Evolutionary conservation across 768 basidiomycete species (phyloP), one percentile per base, ranked within the genome.

Genomic region (Nidula microcarpa): DNA sequence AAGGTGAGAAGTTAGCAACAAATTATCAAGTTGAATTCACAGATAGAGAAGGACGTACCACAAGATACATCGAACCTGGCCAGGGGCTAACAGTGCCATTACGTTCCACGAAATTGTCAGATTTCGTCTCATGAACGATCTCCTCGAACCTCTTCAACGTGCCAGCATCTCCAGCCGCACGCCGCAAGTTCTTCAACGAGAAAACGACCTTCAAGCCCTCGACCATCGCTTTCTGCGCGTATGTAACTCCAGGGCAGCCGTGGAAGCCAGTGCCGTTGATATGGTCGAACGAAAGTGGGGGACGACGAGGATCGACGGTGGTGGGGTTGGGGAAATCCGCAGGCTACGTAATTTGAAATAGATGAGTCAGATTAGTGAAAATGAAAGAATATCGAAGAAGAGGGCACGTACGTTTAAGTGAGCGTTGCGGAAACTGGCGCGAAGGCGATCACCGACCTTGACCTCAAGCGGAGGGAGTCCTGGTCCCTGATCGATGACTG

Each of bases 181-280:
- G 74, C 18, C 76, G 73, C 34, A 81, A 53, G 57, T 77, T 77
- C 57, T 72, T 68, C 33, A 74, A 56, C 46, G 55, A 70, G 66
- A 81, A 79, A 32, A 83, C 65, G 16, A 66, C 68, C 60, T 71
- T 73, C 48, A 82, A 58, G 35, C 75, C 71, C 57, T 79, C 76
- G 3, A 73, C 65, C 30, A 77, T 70, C 7, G 70, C 68, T 43
- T 69, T 64, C 54, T 74, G 68, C 2, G 68, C 63, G 51, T 70
- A 72, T 4, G 63, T 60, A 6, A 60, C 60, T 4, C 76, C 77
- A 5, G 72, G 68, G 49, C 74, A 75, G 34, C 58, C 60, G 55
- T 74, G 74, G 72, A 78, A 76, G 11, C 72, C 74, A 5, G 68
- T 57, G 17, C 70, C 71, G 36, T 49, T 39, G 46, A 56, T 53